Base-by-base conservation (phyloP, 169 alveolate species). In the Eimeria acervulina region DNA sequence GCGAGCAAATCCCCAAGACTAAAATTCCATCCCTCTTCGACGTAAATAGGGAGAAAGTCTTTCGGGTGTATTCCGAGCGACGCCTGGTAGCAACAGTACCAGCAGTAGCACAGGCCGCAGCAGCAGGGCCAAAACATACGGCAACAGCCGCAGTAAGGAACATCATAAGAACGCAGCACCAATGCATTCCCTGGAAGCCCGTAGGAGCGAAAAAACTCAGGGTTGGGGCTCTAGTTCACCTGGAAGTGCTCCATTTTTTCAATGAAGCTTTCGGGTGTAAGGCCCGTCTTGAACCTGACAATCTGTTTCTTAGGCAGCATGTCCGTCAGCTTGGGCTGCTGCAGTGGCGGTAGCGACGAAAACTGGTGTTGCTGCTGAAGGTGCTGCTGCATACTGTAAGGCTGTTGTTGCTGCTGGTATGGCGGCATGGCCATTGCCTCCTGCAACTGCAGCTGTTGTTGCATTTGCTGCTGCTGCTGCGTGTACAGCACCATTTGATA, bases 1-100 rank as follows among this genome's bases (percentile, higher is more conserved):
- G 91, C 96, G 8, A 93, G 15, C 51, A 93, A 33, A 55, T 93
- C 96, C 33, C 90, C 83, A 31, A 93, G 55, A 68, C 76, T 88
- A 61, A 93, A 66, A 15, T 63, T 76, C 66, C 89, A 72, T 21
- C 90, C 94, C 78, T 93, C 96, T n/a, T 68, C 87, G 52, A 93
- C 90, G 78, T 93, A 83, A 13, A 93, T 83, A 0, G 96, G 96
- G 33, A 93, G 89, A 81, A 66, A 93, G 42, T 93, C 96, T 15
- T 88, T 68, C 26, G 96, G 96, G 80, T 93, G 96, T 28, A 93
- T 93, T n/a, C 96, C 96, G 51, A 93, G 94, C 23, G 96, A 93
- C 1, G 89, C 80, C 96, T 93, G 52, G 26, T 38, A 44, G 33
- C 28, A 38, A 33, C 44, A 38, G 19, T 13, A 47, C 31, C 88